phyloP scores from a whole-genome alignment of 208 protist species.

The Leishmania tarentolae region DNA sequence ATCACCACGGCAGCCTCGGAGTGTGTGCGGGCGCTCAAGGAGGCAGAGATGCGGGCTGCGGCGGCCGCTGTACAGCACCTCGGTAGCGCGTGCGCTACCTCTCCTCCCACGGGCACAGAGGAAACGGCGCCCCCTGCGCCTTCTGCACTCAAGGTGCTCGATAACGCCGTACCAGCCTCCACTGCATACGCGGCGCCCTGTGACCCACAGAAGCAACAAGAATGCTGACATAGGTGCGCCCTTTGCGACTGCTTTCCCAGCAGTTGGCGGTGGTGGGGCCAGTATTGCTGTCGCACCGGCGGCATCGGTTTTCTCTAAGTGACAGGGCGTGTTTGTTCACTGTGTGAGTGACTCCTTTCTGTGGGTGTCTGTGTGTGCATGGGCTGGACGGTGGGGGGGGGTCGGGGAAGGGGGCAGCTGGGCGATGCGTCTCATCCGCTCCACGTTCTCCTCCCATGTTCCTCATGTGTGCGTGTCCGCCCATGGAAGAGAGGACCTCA shows the following conservation, averaged over 20 bases:
- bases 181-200: neutral
- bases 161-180: neutral
- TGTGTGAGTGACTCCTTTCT: neutral
- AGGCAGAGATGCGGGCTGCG: constrained; percentile 47
- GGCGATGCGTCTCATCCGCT: neutral
- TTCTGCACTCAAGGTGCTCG: neutral
- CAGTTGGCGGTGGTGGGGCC: neutral
- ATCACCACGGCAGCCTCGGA: constrained; percentile 72
- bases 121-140: neutral
- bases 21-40: constrained; percentile 63
- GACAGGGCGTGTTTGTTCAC: neutral
- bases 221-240: neutral
- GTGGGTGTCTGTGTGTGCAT: neutral
- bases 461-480: neutral
- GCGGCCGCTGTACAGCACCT: neutral
- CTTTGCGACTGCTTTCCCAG: neutral
- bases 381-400: neutral
- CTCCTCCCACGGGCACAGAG: neutral
- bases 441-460: neutral
- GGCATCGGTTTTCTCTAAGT: neutral
- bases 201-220: neutral
- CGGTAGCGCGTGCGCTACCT: neutral
- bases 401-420: neutral
- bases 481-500: neutral
- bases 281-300: neutral